Evolutionary conservation across 352 stramenopile species (phyloP), one percentile per base, ranked within the genome.

Genomic region (Pythium plurisporium): DNA sequence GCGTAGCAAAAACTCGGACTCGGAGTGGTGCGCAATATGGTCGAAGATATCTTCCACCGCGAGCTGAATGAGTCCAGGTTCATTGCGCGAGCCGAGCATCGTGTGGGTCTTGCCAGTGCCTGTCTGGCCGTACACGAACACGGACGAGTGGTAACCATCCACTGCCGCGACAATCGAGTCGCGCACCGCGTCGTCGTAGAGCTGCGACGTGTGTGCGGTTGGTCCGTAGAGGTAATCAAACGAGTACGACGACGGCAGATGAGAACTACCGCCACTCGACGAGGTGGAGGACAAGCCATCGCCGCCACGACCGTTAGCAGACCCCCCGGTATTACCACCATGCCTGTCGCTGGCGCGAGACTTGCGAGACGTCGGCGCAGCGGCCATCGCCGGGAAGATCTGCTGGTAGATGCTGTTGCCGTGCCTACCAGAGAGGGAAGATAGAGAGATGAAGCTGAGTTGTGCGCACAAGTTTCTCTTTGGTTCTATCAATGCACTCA

Each of bases 91-190:
- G 47, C 86, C 82, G 69, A 86, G 72, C 82, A 91, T 89, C 2
- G 82, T 91, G 62, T 89, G 82, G 53, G 82, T 91, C 70, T 91
- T 91, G 65, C 83, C 83, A 26, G 89, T 96, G 45, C 78, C 77
- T 2, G 87, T 96, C 73, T 97, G 89, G n/a, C 89, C 89, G 59
- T 97, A 97, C n/a, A 93, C 68, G 54, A 97, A 95, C 23, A 97
- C 83, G 15, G 83, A 88, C 52, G 83, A 89, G 66, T 94, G 82
- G 64, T 90, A 91, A 40, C 86, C 86, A 8, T 91, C 72, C 26
- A 89, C 80, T 10, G 77, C 73, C 4, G 81, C 80, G 37, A 79
- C 67, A 45, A 94, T 87, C 20, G 69, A 77, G 59, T 89, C 79
- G 71, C 86, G 55, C 45, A 96, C 76, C 15, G 82, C 82, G 45